phyloP scores from a whole-genome alignment of 148 eudicot species.

The Camellia japonica region DNA sequence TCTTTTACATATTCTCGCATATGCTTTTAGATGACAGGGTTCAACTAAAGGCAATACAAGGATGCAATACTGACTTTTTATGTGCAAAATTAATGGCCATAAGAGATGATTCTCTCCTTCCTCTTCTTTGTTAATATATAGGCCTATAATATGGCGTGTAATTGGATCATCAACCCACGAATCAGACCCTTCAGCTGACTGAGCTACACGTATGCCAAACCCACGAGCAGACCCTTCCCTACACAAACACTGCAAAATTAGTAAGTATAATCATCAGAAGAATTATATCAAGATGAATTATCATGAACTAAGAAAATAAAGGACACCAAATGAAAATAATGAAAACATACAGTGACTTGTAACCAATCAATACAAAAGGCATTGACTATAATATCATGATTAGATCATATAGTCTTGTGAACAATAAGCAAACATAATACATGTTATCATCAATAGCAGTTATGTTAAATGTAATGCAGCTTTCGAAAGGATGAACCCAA shows the following conservation, averaged over 20 bases:
- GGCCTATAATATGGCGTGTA: constrained; percentile 82
- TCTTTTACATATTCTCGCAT: constrained; percentile 57
- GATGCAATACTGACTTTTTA: constrained; percentile 64
- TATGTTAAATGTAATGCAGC: not conserved
- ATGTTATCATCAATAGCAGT: not conserved
- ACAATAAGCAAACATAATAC: not conserved
- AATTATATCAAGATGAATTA: not conserved
- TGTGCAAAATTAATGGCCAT: constrained; percentile 86
- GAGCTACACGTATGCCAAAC: constrained; percentile 70
- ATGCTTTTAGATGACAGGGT: constrained; percentile 70
- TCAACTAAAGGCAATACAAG: constrained; percentile 88
- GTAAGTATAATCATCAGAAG: not conserved
- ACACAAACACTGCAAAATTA: constrained; percentile 19
- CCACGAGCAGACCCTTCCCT: constrained; percentile 98
- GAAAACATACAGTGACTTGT: not conserved
- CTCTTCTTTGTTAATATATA: constrained; percentile 50
- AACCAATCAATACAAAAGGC: not conserved
- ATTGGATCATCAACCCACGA: constrained; percentile 99
- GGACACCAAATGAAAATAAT: not conserved
- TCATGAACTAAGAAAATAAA: not conserved
- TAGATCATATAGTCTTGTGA: not conserved
- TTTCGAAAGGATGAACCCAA: not conserved
- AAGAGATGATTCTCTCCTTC: constrained; percentile 46
- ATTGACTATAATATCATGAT: not conserved
- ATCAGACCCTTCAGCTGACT: constrained; percentile 86